Conservation (phyloP, 2,329 filamentous ascomycete species). For the Clarireedia paspali region DNA sequence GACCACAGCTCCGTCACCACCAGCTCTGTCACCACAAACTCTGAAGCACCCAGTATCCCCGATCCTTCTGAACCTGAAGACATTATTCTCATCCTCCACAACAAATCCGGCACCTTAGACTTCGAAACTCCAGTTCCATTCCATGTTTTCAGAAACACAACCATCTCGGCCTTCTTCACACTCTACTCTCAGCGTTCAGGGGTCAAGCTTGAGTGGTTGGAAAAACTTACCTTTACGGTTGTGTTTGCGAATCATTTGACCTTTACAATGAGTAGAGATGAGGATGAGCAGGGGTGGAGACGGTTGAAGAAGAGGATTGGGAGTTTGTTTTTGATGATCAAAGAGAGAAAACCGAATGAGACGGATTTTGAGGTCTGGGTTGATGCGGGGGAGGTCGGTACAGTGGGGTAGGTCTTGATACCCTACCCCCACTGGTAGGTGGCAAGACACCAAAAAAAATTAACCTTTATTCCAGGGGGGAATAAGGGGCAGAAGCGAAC, state of each 20-base stretch:
- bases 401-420: not conserved
- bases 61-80: not conserved
- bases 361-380: slow-evolving; percentile 1
- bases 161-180: not conserved
- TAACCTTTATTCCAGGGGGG: too few species aligned
- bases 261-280: not conserved
- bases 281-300: not conserved
- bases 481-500: too few species aligned
- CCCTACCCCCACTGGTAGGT: too few species aligned
- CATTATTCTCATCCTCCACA: not conserved
- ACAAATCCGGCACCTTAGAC: not conserved
- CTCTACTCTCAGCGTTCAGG: not conserved
- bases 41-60: not conserved
- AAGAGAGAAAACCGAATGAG: not conserved
- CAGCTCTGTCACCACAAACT: not conserved
- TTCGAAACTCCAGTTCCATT: not conserved
- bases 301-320: slow-evolving; percentile 1
- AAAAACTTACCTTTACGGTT: not conserved
- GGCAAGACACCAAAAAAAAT: too few species aligned
- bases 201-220: not conserved
- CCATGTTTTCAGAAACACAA: not conserved
- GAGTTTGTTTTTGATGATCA: not conserved
- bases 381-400: not conserved
- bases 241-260: not conserved
- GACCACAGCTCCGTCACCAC: not conserved